Conservation (phyloP, 129 eudicot genomes). For the Scalesia atractyloides region DNA sequence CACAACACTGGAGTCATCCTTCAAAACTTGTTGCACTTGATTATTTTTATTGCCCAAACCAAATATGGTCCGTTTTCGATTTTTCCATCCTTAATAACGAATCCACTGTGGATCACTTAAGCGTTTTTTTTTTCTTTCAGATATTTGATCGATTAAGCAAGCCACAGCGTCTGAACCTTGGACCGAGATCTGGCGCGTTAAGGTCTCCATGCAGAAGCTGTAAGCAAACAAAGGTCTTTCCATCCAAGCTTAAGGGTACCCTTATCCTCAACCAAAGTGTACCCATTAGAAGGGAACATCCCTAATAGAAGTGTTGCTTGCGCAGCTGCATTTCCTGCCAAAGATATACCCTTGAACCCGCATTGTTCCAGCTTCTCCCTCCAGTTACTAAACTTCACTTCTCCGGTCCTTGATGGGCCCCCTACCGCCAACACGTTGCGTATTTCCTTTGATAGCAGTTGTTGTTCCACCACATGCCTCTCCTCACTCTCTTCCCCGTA, state of each 20-base stretch:
- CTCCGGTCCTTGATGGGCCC: slow-evolving; percentile 80
- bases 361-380: slow-evolving; percentile 80
- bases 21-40: slow-evolving; percentile 23
- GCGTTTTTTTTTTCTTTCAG: background rate
- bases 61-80: too few species aligned
- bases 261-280: slow-evolving; percentile 89
- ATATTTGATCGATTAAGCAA: background rate
- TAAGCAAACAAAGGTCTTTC: slow-evolving; percentile 95
- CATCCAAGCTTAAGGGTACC: slow-evolving; percentile 97
- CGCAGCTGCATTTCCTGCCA: slow-evolving; percentile 96
- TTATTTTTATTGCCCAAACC: background rate
- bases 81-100: background rate
- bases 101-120: background rate
- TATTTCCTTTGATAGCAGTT: slow-evolving; percentile 76
- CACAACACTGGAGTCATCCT: slow-evolving; percentile 17
- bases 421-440: slow-evolving; percentile 74
- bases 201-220: slow-evolving; percentile 99
- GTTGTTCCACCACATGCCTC: slow-evolving; percentile 94
- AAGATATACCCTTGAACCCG: slow-evolving; percentile 76
- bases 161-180: background rate
- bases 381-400: slow-evolving; percentile 80
- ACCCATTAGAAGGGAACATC: slow-evolving; percentile 95
- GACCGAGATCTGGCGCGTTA: background rate
- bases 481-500: slow-evolving; percentile 96
- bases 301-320: slow-evolving; percentile 91